Percentiles rank a stretch among this genome's conserved stretches.
phyloP scores from a whole-genome alignment of 345 rosid genomes.

The Linum trigynum region DNA sequence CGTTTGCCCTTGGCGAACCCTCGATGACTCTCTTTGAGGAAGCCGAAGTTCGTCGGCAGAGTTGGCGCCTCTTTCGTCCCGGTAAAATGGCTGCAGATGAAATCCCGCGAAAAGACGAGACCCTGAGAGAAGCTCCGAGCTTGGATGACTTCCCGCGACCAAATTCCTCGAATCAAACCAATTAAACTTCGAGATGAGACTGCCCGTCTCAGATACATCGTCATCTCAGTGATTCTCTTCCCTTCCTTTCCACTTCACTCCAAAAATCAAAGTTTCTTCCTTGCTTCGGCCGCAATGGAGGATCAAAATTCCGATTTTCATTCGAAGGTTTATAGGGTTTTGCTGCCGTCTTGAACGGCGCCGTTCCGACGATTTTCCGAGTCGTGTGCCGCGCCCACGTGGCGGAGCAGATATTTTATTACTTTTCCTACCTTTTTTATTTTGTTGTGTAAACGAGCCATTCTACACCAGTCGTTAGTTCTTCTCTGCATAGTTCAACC shows the following conservation, averaged over 20 bases:
- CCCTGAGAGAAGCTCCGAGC: slow-evolving; percentile 26
- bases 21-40: slow-evolving; percentile 37
- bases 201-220: slow-evolving; percentile 45
- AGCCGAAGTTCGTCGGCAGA: slow-evolving; percentile 17
- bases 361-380: not conserved
- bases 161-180: slow-evolving; percentile 26
- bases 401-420: not conserved
- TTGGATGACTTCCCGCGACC: slow-evolving; percentile 14
- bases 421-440: not conserved
- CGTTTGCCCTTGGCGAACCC: slow-evolving; percentile 72
- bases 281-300: not conserved
- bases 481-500: too few relatives aligned
- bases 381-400: not conserved
- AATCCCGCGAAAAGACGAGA: slow-evolving; percentile 18
- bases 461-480: not conserved
- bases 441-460: not conserved
- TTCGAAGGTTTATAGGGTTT: not conserved
- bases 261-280: not conserved
- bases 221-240: slow-evolving; percentile 28
- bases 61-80: slow-evolving; percentile 8
- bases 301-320: not conserved
- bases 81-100: slow-evolving; percentile 2
- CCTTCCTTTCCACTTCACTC: not conserved
- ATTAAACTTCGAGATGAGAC: slow-evolving; percentile 26
- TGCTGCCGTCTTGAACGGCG: not conserved